These are phyloP conservation scores for Styphnolobium japonicum DNA, from an alignment of 306 rosid genomes.

Conservation along the genomic window DNA sequence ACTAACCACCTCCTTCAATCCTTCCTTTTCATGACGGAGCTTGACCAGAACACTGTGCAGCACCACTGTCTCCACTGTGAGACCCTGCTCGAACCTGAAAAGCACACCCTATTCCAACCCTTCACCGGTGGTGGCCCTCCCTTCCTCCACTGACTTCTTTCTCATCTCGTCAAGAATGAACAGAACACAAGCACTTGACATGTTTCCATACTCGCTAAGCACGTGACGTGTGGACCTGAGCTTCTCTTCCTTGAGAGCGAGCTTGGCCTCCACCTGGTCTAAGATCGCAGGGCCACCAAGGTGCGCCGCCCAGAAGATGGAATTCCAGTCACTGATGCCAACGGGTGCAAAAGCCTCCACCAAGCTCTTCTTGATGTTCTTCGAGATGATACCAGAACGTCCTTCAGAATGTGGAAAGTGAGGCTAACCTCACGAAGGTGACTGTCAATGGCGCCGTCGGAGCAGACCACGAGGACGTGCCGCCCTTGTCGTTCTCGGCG, in stretches of 20 bases:
- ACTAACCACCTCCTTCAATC: too few species aligned
- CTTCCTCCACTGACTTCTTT: conserved; percentile 25
- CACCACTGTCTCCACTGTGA: conserved; percentile 38
- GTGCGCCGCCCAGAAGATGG: too few species aligned
- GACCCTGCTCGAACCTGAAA: conserved; percentile 38
- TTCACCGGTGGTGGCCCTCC: conserved; percentile 27
- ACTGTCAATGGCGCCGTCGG: conserved; percentile 39
- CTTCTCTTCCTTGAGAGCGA: conserved; percentile 29
- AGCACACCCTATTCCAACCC: conserved; percentile 41
- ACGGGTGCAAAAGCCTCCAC: too few species aligned
- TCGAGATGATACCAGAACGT: too few species aligned
- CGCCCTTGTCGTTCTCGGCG: conserved; percentile 42
- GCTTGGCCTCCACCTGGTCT: conserved; percentile 38
- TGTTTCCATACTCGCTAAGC: too few species aligned
- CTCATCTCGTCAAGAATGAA: conserved; percentile 40
- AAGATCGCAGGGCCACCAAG: conserved; percentile 44
- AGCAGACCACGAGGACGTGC: conserved; percentile 41
- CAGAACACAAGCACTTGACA: too few species aligned
- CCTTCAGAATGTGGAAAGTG: too few species aligned
- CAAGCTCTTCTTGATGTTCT: too few species aligned
- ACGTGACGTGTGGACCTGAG: conserved; percentile 19
- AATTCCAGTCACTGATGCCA: too few species aligned
- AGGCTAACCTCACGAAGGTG: too few species aligned
- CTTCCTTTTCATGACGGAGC: too few species aligned
- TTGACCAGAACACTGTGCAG: too few species aligned